phyloP scores from a whole-genome alignment of 2,329 filamentous ascomycete genomes.

The Fusarium sp. region DNA sequence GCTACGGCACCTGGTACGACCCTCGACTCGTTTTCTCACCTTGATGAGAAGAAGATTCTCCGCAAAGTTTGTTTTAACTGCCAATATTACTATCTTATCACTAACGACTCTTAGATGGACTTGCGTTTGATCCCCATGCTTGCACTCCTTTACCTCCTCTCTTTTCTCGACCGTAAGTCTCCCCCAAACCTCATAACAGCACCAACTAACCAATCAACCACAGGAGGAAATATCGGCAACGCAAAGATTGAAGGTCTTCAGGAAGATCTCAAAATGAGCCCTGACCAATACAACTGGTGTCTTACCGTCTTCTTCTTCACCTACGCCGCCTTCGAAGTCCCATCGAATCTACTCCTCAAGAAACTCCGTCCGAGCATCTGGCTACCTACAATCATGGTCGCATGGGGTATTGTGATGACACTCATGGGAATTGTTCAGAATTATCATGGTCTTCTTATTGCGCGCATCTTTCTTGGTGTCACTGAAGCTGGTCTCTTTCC shows the following conservation, averaged over 20 bases:
- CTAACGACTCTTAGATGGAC: constrained; percentile 59
- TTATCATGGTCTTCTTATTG: constrained; percentile 60
- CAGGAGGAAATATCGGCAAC: constrained; percentile 72
- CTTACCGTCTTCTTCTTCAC: constrained; percentile 82
- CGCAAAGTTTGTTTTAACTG: constrained; percentile 58
- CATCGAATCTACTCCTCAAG: constrained; percentile 85
- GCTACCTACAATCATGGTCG: constrained; percentile 80
- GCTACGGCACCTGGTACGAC: constrained; percentile 34
- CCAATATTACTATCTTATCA: not conserved
- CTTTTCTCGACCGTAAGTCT: constrained; percentile 71
- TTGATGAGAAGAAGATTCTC: constrained; percentile 67
- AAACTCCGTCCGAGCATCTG: constrained; percentile 79
- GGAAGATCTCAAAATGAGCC: constrained; percentile 67
- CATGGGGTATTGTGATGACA: constrained; percentile 64
- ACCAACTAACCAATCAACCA: not conserved
- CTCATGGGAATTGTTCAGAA: constrained; percentile 66
- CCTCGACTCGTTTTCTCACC: constrained; percentile 45
- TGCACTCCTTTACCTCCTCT: constrained; percentile 75
- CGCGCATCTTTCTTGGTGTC: constrained; percentile 72
- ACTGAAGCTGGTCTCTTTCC: constrained; percentile 76
- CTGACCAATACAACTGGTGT: constrained; percentile 77
- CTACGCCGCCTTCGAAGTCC: constrained; percentile 79
- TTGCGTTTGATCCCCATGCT: constrained; percentile 70
- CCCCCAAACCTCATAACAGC: not conserved
- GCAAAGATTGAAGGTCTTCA: constrained; percentile 73